Base-by-base conservation (phyloP, 2,329 filamentous ascomycete species). In the Epichloe sibirici region DNA sequence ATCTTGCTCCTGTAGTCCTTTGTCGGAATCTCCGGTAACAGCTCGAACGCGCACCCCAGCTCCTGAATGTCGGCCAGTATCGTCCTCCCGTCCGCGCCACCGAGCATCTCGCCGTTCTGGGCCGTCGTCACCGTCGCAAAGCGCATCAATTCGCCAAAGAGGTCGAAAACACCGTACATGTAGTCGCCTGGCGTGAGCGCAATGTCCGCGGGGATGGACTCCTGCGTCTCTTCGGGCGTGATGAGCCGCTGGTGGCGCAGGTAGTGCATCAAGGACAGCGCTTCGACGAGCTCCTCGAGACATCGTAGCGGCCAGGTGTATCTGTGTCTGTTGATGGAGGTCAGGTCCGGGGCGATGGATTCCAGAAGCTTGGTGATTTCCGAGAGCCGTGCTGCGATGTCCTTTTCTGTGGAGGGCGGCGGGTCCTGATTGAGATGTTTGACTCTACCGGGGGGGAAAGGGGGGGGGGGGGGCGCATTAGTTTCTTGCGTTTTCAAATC, bases 71-170 rank as follows among this genome's bases (percentile, higher is more conserved):
- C 93, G 8, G 79, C 75, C 48, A 97, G 73, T 44, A 97, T 86
- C 5, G 82, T 82, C 40, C 81, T 69, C 13, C 59, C 59, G 51
- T 62, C 61, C 23, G 57, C 49, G 44, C 71, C 70, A 4, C 72
- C 74, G 56, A 75, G 66, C 59, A 57, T 52, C 42, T 67, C 71
- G 13, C 85, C 86, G 7, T 74, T 83, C 5, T 90, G 86, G 1
- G 90, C 90, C 66, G 95, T 86, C 28, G 83, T 82, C 5, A 90
- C 90, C 49, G 95, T 93, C 0, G 89, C 90, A 69, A 96, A 97
- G 34, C 90, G 81, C 93, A 98, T 98, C 74, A 97, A 76, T 72
- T 98, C 93, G 40, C 93, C 93, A 1, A 90, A 90, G 59, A 97
- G 79, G 67, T 98, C 93, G 63, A 95, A 96, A 2, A 98, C 71